Evolutionary conservation across 1,139 yeast species (phyloP).

Genomic region (Saccharomyces pastorianus): DNA sequence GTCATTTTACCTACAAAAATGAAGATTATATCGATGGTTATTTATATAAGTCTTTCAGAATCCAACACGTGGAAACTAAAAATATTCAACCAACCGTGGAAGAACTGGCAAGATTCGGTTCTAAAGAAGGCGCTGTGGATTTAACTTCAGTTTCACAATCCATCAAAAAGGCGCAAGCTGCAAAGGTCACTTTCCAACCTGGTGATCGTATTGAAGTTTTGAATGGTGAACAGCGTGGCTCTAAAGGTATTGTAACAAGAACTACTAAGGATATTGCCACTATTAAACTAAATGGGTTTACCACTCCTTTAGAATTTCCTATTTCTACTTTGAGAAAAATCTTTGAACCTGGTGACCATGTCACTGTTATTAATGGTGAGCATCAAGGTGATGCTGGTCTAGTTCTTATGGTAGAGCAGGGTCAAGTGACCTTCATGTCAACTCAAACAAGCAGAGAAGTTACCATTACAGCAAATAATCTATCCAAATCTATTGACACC

Average conservation of each 20-base stretch:
- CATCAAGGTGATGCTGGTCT: conserved; percentile 92
- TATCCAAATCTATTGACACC: conserved; percentile 73
- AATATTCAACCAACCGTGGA: conserved; percentile 82
- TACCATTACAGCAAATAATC: conserved; percentile 83
- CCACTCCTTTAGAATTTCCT: conserved; percentile 61
- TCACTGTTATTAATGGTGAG: conserved; percentile 84
- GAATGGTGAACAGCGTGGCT: conserved; percentile 88
- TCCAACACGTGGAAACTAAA: conserved; percentile 73
- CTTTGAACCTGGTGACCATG: conserved; percentile 90
- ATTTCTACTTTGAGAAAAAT: conserved; percentile 73
- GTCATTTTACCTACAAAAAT: conserved; percentile 65
- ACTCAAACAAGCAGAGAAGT: conserved; percentile 84
- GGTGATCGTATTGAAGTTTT: conserved; percentile 91
- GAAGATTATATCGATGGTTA: conserved; percentile 90
- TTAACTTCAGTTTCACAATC: conserved; percentile 78
- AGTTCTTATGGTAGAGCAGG: conserved; percentile 74
- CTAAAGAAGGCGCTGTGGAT: conserved; percentile 72
- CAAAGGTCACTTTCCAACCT: conserved; percentile 65
- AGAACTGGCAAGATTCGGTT: conserved; percentile 75
- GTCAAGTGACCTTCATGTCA: conserved; percentile 80
- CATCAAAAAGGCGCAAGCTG: conserved; percentile 55
- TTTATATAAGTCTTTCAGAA: conserved; percentile 75
- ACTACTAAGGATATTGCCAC: conserved; percentile 38
- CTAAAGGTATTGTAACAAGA: conserved; percentile 67
- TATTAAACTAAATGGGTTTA: conserved; percentile 41